Evolutionary conservation across 192 early-diverging fungal species (phyloP), one percentile per base, ranked within the genome.

Genomic region (Coemansia sp.): DNA sequence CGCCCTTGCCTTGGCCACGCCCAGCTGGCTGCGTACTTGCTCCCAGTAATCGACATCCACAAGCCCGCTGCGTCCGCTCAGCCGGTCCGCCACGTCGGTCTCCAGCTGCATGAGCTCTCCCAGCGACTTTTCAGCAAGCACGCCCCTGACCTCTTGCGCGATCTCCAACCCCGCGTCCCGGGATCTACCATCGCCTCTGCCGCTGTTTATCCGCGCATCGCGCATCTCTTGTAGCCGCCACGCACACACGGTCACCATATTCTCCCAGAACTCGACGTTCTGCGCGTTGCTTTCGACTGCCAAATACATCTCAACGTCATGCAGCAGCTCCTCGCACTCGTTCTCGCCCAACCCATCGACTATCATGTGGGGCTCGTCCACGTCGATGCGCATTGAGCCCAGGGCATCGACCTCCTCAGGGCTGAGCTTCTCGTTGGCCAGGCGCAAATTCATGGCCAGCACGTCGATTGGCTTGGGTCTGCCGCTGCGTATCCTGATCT

Each of bases 31-130:
- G 60, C 95, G 74, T 15, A 94, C 77, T 1, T 88, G 86, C 62
- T 96, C 95, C 96, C 96, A 98, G 71, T 96, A 98, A 41, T 98
- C 96, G 2, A 95, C 92, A 78, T 97, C 96, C 18, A 95, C 88
- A 6, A 86, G 85, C 18, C 86, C 92, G 21, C 78, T 60, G 44
- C 48, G 83, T 1, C 85, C 82, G 11, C 71, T 70, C 30, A 98
- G 78, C 67, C 94, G 93, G 5, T 74, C 67, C 56, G 90, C 86
- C 36, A 97, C 90, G 56, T 96, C 92, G 1, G 69, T 68, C 65
- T 94, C 89, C 43, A 97, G 85, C 14, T 87, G 73, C 2, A 78
- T 73, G 1, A 98, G 85, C 72, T 96, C 91, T 0, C 82, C 71
- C 36, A 89, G 79, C 5, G 91, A 86, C 75, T 98, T 98, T 48